Percentiles rank a stretch among this genome's conserved stretches.
Conservation (phyloP, 164 flowering plant genomes). For the Kalanchoe fedtschenkoi region DNA sequence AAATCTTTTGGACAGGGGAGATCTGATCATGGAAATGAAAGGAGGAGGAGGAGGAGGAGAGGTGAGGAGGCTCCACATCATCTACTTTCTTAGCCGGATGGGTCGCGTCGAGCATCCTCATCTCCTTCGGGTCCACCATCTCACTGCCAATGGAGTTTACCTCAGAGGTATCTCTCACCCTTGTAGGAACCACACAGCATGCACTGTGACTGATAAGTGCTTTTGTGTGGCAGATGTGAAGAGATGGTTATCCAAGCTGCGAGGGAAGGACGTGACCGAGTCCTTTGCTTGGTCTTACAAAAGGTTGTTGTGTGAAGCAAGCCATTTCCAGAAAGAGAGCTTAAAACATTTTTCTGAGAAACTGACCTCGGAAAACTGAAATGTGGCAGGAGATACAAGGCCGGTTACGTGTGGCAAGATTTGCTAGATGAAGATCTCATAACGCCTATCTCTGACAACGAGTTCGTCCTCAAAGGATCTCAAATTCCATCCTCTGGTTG, state of each 20-base stretch:
- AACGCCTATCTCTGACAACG: slow-evolving; percentile 52
- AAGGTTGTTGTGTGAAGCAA: slow-evolving; percentile 34
- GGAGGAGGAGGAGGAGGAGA: slow-evolving; percentile 26
- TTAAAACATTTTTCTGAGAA: not conserved
- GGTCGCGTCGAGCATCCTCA: slow-evolving; percentile 75
- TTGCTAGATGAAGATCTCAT: slow-evolving; percentile 57
- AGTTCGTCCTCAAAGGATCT: slow-evolving; percentile 66
- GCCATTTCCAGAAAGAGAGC: not conserved
- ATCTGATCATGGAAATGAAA: not conserved
- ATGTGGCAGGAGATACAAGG: slow-evolving; percentile 58
- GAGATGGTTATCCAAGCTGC: slow-evolving; percentile 66
- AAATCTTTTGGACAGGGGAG: not conserved
- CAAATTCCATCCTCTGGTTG: slow-evolving; percentile 14
- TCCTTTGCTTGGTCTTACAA: slow-evolving; percentile 82
- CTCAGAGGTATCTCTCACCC: slow-evolving; percentile 53
- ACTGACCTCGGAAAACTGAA: no score
- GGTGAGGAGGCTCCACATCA: slow-evolving; percentile 45
- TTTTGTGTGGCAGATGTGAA: slow-evolving; percentile 48
- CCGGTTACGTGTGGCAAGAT: slow-evolving; percentile 71
- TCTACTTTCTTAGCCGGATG: slow-evolving; percentile 55
- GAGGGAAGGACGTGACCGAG: slow-evolving; percentile 72
- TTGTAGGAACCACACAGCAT: no score
- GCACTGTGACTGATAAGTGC: no score
- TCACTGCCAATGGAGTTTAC: slow-evolving; percentile 35
- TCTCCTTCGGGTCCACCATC: slow-evolving; percentile 61